phyloP scores from a whole-genome alignment of 2,329 filamentous ascomycete species.

The Diaporthe sp. region DNA sequence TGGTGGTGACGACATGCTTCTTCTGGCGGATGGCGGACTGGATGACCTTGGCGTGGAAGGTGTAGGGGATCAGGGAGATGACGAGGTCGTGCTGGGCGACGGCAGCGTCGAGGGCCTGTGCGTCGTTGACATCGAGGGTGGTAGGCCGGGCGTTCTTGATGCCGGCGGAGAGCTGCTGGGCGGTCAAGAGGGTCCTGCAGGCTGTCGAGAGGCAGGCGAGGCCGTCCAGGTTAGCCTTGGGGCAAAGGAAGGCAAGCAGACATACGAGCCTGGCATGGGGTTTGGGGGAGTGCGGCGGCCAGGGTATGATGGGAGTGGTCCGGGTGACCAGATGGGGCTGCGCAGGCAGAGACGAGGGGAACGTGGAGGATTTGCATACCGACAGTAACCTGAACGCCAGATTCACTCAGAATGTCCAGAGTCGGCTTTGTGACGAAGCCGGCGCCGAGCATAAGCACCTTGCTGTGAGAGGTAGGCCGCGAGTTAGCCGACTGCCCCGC shows the following conservation, averaged over 20 bases:
- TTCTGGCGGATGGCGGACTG: constrained; percentile 93
- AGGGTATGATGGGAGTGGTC: neutral
- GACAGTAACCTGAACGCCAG: constrained; percentile 75
- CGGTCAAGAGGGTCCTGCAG: constrained; percentile 84
- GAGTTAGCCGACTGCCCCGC: constrained; percentile 29
- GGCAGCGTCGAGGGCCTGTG: constrained; percentile 82
- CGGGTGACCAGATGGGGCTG: constrained; percentile 15
- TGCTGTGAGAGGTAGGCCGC: constrained; percentile 43
- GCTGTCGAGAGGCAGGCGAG: constrained; percentile 62
- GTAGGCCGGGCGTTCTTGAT: constrained; percentile 82
- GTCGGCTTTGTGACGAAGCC: constrained; percentile 75
- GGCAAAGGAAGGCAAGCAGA: neutral
- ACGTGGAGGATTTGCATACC: constrained; percentile 58
- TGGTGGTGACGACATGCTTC: constrained; percentile 97
- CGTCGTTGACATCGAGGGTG: constrained; percentile 86
- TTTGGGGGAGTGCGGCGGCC: neutral
- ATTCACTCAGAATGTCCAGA: constrained; percentile 72
- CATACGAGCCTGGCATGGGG: neutral
- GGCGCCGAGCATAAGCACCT: constrained; percentile 63
- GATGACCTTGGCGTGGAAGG: constrained; percentile 89
- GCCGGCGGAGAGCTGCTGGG: constrained; percentile 80
- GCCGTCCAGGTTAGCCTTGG: constrained; percentile 18
- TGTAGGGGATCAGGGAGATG: constrained; percentile 91
- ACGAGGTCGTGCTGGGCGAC: constrained; percentile 85
- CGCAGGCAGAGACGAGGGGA: neutral